Evolutionary conservation across 371 early-diverging fungal species (phyloP).

Genomic region (Circinella umbellata): DNA sequence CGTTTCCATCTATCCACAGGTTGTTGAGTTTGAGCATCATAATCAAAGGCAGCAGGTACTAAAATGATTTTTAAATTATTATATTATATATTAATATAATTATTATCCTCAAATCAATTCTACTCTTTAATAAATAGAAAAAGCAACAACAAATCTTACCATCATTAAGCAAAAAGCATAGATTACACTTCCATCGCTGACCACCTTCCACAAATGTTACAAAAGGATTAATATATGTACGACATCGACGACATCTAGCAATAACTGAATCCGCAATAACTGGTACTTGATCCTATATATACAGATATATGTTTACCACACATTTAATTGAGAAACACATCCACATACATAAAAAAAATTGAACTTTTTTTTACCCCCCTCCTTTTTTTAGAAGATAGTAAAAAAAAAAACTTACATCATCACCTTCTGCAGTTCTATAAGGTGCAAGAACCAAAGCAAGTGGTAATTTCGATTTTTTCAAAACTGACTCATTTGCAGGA

Average conservation of each 20-base stretch:
- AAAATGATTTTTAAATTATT: conserved; percentile 29
- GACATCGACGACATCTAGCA: conserved; percentile 92
- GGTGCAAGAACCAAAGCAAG: conserved; percentile 90
- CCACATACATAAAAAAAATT: background rate
- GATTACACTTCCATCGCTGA: conserved; percentile 93
- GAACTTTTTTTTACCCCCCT: background rate
- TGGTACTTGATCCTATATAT: conserved; percentile 72
- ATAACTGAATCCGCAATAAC: conserved; percentile 83
- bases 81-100: no score
- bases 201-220: conserved; percentile 92
- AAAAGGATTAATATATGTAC: conserved; percentile 96
- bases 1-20: conserved; percentile 87
- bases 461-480: conserved; percentile 85
- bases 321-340: no score
- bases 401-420: conserved; percentile 23
- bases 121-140: background rate
- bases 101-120: no score
- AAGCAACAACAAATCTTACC: conserved; percentile 39
- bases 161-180: conserved; percentile 91
- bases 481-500: conserved; percentile 77
- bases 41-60: conserved; percentile 90
- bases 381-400: background rate
- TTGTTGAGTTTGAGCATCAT: conserved; percentile 81
- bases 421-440: conserved; percentile 62
- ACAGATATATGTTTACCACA: no score